These are phyloP conservation scores for Leccinum subgranulosum DNA, from an alignment of 768 basidiomycete genomes.

Conservation along the genomic window DNA sequence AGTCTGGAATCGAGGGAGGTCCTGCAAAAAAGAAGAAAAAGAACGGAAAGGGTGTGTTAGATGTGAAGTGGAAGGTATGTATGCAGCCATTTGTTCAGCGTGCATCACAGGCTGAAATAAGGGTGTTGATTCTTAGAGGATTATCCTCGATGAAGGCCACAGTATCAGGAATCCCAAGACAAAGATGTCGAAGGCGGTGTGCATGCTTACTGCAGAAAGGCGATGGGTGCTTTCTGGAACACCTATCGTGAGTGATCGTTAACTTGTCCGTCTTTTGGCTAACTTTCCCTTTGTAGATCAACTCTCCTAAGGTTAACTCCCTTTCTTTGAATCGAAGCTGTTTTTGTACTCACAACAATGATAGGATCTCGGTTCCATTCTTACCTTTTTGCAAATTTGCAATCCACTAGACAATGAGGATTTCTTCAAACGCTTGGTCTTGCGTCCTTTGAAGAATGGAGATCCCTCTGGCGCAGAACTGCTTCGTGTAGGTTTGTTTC, in stretches of 20 bases:
- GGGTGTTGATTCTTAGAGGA: slow-evolving; percentile 41
- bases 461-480: slow-evolving; percentile 66
- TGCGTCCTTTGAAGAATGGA: slow-evolving; percentile 74
- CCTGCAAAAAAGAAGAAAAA: slow-evolving; percentile 57
- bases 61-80: slow-evolving; percentile 76
- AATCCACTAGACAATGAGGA: slow-evolving; percentile 79
- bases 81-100: neutral
- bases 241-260: slow-evolving; percentile 66
- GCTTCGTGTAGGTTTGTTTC: slow-evolving; percentile 49
- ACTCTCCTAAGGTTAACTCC: slow-evolving; percentile 60
- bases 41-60: slow-evolving; percentile 55
- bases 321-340: neutral
- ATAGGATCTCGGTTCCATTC: slow-evolving; percentile 85
- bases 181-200: slow-evolving; percentile 74
- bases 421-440: slow-evolving; percentile 73
- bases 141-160: slow-evolving; percentile 90
- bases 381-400: slow-evolving; percentile 85
- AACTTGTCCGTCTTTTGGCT: neutral
- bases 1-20: slow-evolving; percentile 15
- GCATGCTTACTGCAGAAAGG: slow-evolving; percentile 59
- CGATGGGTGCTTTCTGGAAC: slow-evolving; percentile 85
- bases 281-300: slow-evolving; percentile 48
- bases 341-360: neutral
- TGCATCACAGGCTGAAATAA: neutral
- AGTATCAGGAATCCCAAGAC: slow-evolving; percentile 83